Conservation (phyloP, 192 early-diverging fungal genomes). For the Backusella sp. region DNA sequence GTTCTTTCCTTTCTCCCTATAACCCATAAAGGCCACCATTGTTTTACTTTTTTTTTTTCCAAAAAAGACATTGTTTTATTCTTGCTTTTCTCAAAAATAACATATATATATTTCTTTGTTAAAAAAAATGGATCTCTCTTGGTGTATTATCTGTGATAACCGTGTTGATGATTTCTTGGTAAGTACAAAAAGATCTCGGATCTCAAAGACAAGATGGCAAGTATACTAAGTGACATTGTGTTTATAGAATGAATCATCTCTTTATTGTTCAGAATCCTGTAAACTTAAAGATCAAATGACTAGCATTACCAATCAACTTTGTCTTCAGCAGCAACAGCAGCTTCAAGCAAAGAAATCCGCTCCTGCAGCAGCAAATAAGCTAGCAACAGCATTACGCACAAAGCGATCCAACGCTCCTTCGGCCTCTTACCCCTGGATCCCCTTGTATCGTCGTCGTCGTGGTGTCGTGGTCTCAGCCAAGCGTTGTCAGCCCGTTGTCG, state of each 20-base stretch:
- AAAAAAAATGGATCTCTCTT: conserved; percentile 34
- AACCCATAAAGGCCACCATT: background rate
- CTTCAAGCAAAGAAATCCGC: conserved; percentile 8
- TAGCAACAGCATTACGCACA: background rate
- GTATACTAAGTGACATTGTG: too few species aligned
- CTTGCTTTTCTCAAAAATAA: background rate
- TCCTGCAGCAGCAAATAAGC: background rate
- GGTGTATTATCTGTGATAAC: conserved; percentile 39
- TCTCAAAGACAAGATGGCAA: background rate
- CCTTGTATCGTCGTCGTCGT: conserved; percentile 18
- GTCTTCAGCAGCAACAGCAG: background rate
- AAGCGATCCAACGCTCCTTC: conserved; percentile 11
- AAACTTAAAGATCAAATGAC: conserved; percentile 17
- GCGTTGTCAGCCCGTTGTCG: conserved; percentile 23
- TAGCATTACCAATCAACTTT: background rate
- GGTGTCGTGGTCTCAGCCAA: conserved; percentile 17
- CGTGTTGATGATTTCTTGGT: conserved; percentile 29
- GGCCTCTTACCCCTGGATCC: conserved; percentile 26
- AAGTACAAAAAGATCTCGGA: background rate
- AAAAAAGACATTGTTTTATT: conserved; percentile 5
- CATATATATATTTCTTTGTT: background rate
- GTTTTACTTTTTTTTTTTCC: background rate
- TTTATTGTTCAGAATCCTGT: conserved; percentile 28
- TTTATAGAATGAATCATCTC: conserved; percentile 15
- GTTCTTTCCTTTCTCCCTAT: background rate